Evolutionary conservation across 2,329 filamentous ascomycete species (phyloP).

Genomic region (Parastagonospora nodorum): DNA sequence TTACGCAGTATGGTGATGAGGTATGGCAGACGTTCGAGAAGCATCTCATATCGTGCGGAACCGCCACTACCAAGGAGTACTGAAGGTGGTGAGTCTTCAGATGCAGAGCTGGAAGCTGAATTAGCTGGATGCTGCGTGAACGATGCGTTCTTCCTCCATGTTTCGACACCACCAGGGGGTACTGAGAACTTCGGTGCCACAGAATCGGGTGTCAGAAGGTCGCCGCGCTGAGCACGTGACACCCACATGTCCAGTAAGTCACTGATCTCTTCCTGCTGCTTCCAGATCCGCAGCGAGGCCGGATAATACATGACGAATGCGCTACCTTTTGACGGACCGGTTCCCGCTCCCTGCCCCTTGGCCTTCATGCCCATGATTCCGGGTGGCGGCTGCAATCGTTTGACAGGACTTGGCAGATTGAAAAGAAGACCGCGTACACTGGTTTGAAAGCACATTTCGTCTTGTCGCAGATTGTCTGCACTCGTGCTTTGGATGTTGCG

Average conservation of each 20-base stretch:
- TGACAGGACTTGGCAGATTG: constrained; percentile 83
- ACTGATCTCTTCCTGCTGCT: constrained; percentile 79
- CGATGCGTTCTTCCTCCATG: constrained; percentile 38
- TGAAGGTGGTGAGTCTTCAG: constrained; percentile 19
- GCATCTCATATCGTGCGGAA: constrained; percentile 71
- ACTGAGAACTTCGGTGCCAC: constrained; percentile 31
- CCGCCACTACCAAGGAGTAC: constrained; percentile 63
- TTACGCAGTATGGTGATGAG: constrained; percentile 67
- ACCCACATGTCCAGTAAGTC: constrained; percentile 73
- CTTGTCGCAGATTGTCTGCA: constrained; percentile 80
- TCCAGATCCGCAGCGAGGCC: constrained; percentile 81
- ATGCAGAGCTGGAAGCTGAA: constrained; percentile 2
- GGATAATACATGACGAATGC: constrained; percentile 93
- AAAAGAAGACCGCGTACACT: constrained; percentile 87
- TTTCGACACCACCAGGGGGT: constrained; percentile 46
- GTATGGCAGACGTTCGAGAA: constrained; percentile 88
- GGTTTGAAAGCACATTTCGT: constrained; percentile 92
- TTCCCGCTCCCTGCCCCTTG: constrained; percentile 27
- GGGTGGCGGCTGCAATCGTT: constrained; percentile 55
- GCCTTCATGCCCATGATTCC: constrained; percentile 44
- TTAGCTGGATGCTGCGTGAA: constrained; percentile 18
- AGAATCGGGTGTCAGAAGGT: constrained; percentile 26
- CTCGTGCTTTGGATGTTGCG: constrained; percentile 55
- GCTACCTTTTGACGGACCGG: constrained; percentile 54
- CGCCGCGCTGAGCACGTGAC: constrained; percentile 57